Conservation (phyloP, 257 asterid species). For the Fraxinus pennsylvanica region DNA sequence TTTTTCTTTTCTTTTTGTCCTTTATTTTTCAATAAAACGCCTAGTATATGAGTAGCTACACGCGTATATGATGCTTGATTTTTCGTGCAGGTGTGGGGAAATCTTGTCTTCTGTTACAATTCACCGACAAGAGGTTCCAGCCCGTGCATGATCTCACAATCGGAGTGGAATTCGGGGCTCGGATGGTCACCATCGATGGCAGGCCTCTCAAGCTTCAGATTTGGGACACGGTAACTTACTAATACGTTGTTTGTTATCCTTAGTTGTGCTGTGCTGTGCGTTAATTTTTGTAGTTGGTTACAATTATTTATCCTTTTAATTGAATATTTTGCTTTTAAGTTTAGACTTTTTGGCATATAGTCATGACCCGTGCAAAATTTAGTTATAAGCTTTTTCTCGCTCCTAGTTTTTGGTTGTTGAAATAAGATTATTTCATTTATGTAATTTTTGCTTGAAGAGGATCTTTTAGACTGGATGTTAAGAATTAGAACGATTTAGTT, state of each 20-base stretch:
- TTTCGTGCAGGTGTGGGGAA: conserved; percentile 56
- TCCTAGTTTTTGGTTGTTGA: not conserved
- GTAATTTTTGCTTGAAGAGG: not conserved
- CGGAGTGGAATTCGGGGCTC: conserved; percentile 72
- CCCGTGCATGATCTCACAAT: conserved; percentile 71
- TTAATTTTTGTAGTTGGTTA: no score
- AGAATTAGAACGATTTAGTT: not conserved
- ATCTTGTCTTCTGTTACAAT: conserved; percentile 66
- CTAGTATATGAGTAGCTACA: not conserved
- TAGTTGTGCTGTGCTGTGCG: no score
- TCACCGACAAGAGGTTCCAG: conserved; percentile 64
- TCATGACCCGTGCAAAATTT: not conserved
- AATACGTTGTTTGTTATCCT: no score
- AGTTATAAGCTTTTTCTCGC: not conserved
- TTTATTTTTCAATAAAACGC: not conserved
- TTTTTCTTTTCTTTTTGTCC: not conserved
- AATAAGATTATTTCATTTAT: not conserved
- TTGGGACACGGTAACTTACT: conserved; percentile 57
- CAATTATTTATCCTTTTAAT: not conserved
- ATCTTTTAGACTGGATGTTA: not conserved
- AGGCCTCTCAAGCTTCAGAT: conserved; percentile 66
- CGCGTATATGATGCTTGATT: conserved; percentile 2
- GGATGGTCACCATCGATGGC: conserved; percentile 59
- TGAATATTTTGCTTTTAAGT: not conserved
- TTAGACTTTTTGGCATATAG: not conserved